Base-by-base conservation (phyloP, 2,329 filamentous ascomycete species). In the Colletotrichum chrysophilum region DNA sequence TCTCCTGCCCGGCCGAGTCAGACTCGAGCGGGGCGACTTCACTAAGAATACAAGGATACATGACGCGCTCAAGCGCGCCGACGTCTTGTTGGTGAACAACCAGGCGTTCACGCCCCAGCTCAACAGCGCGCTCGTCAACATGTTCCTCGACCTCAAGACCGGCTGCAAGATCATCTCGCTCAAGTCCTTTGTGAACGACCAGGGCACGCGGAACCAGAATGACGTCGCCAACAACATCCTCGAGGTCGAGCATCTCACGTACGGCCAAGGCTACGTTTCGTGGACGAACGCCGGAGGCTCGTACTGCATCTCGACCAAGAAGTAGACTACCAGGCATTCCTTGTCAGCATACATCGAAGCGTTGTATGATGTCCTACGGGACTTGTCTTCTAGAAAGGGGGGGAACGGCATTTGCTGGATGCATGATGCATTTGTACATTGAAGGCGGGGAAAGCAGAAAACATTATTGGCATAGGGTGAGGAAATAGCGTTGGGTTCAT, bases 1-100 rank as follows among this genome's bases (percentile, higher is more conserved):
- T 13, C 88, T 99, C 73, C 89, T 91, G 21, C 91, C 95, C 3
- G 97, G 97, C 76, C 89, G 91, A 75, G 94, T 97, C n/a, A 90
- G 92, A 76, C 91, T 99, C 8, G 91, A 96, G 77, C 89, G 93
- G 58, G 97, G 95, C 74, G 95, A 98, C 82, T 98, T 99, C 81
- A 91, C 96, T 12, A 91, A 93, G 78, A 94, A 94, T 79, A 83
- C 90, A 18, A 88, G 89, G 74, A 95, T 98, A 65, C 89, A 93
- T 75, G 89, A 92, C 28, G 93, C 93, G 9, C 89, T 99, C 66
- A 93, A 94, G 83, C 92, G 93, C 70, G 96, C 97, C 3, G 97
- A 99, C 82, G 96, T 98, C n/a, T 92, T 99, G 21, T 90, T 99
- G 30, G 96, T 98, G 80, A 99, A 99, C 88, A 99, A 99, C 86